These are phyloP conservation scores for Phytophthora cryptogea DNA, from an alignment of 352 stramenopile species.

Conservation along the genomic window DNA sequence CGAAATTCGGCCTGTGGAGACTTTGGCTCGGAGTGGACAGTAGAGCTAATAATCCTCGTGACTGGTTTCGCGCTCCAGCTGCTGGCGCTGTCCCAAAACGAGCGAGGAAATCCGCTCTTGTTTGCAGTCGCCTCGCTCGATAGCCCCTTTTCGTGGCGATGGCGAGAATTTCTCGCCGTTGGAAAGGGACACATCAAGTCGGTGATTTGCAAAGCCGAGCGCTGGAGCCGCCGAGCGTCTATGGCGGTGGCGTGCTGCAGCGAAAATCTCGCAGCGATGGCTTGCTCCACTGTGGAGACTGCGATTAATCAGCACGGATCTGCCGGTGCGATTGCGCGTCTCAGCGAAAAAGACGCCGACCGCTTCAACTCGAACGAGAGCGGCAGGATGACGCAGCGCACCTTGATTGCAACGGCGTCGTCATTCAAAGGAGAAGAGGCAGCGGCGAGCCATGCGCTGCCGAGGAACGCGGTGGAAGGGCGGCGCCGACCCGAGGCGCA, in stretches of 20 bases:
- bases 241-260: conserved; percentile 20
- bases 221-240: not conserved
- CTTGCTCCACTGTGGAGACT: conserved; percentile 5
- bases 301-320: conserved; percentile 22
- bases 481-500: conserved; percentile 7
- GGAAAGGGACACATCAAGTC: conserved; percentile 31
- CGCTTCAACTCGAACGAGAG: conserved; percentile 5
- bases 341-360: not conserved
- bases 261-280: not conserved
- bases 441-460: not conserved
- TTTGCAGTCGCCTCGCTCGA: not conserved
- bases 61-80: conserved; percentile 14
- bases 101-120: conserved; percentile 10
- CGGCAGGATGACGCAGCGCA: conserved; percentile 15
- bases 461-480: conserved; percentile 16
- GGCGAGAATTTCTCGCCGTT: conserved; percentile 8
- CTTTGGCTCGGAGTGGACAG: too few species aligned
- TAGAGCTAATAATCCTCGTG: too few species aligned
- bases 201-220: conserved; percentile 30
- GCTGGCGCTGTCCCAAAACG: conserved; percentile 20
- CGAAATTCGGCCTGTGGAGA: conserved; percentile 14
- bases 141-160: not conserved
- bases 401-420: conserved; percentile 13
- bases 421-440: conserved; percentile 18
- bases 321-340: conserved; percentile 17